A percentile compares a stretch with the other conserved stretches of the same genome.
phyloP scores from a whole-genome alignment of 768 basidiomycete species.

The Tulasnella sp. region DNA sequence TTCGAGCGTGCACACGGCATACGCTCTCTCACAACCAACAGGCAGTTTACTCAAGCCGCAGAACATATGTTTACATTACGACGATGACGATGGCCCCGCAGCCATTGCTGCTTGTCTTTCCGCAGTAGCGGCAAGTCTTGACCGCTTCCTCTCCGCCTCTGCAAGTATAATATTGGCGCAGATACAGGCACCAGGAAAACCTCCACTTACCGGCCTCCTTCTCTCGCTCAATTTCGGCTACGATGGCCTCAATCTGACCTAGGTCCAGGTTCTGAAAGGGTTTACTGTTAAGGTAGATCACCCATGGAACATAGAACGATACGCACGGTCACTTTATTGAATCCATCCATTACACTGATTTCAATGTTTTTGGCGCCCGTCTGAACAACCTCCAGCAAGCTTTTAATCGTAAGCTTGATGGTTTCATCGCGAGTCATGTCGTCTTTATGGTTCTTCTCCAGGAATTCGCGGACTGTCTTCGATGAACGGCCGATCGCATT shows the following conservation, averaged over 20 bases:
- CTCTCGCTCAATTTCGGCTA: slow-evolving; percentile 87
- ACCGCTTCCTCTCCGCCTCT: slow-evolving; percentile 93
- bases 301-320: not conserved
- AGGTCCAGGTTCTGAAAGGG: slow-evolving; percentile 63
- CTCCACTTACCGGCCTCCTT: slow-evolving; percentile 68
- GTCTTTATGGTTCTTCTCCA: slow-evolving; percentile 96
- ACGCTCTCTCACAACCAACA: too few relatives aligned
- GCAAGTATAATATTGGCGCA: slow-evolving; percentile 20
- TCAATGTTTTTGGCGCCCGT: slow-evolving; percentile 99
- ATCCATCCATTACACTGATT: slow-evolving; percentile 93
- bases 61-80: too few relatives aligned
- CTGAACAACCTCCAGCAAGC: slow-evolving; percentile 92
- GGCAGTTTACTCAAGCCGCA: too few relatives aligned
- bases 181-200: not conserved
- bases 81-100: slow-evolving; percentile 6
- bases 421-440: slow-evolving; percentile 78
- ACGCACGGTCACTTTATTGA: slow-evolving; percentile 79
- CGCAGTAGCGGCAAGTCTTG: slow-evolving; percentile 79
- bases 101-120: slow-evolving; percentile 82
- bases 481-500: slow-evolving; percentile 96
- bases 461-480: slow-evolving; percentile 95
- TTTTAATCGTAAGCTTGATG: slow-evolving; percentile 91
- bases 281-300: not conserved
- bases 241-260: slow-evolving; percentile 81
- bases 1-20: too few relatives aligned